Conservation (phyloP, 1,284 basidiomycete genomes). For the Rugosomyces carneus region DNA sequence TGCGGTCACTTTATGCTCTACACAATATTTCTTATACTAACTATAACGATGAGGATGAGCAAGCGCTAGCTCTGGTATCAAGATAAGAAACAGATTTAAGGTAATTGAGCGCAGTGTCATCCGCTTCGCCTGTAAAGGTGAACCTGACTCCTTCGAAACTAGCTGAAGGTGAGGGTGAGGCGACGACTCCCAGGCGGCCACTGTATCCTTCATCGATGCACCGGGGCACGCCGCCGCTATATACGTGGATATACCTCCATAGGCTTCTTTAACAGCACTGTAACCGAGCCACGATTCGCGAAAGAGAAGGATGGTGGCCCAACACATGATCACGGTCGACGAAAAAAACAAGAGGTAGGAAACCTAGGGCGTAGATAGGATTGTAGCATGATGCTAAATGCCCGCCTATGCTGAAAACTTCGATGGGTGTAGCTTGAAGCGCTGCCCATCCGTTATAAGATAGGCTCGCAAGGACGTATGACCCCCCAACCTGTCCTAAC, state of each 20-base stretch:
- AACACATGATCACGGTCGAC: conserved; percentile 9
- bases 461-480: conserved; percentile 9
- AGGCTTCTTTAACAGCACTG: conserved; percentile 6
- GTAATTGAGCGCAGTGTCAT: conserved; percentile 8
- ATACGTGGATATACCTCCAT: conserved; percentile 12
- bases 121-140: conserved; percentile 5
- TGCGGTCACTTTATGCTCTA: no score
- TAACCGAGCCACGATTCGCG: conserved; percentile 5
- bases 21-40: no score
- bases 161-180: conserved; percentile 10
- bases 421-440: conserved; percentile 1
- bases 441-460: conserved; percentile 14
- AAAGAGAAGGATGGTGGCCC: conserved; percentile 6
- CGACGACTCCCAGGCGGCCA: conserved; percentile 11
- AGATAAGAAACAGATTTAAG: conserved; percentile 3
- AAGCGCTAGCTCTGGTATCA: no score
- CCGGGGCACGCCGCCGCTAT: conserved; percentile 8
- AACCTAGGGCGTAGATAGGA: conserved; percentile 13
- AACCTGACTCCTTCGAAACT: conserved; percentile 8
- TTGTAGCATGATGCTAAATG: conserved; percentile 12
- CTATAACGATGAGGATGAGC: no score
- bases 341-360: conserved; percentile 13
- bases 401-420: conserved; percentile 13
- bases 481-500: conserved; percentile 11
- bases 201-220: conserved; percentile 4